Percentiles rank a stretch among this genome's conserved stretches.
These are phyloP conservation scores for Tetracentron sinense DNA, from an alignment of 164 flowering plant species.

Conservation along the genomic window DNA sequence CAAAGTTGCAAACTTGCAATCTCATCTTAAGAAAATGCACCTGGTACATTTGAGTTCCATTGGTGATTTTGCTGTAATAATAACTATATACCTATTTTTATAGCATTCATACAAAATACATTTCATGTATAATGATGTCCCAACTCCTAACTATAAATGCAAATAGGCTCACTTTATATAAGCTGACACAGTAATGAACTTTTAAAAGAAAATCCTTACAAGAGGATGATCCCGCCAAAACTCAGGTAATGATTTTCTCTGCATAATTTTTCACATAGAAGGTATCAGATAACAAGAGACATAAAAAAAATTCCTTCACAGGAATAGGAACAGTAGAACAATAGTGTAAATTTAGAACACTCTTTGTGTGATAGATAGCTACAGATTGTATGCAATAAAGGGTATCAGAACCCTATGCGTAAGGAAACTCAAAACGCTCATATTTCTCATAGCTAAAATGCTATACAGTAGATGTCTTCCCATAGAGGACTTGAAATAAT, in stretches of 20 bases:
- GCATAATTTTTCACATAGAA: slow-evolving; percentile 26
- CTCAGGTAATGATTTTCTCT: slow-evolving; percentile 91
- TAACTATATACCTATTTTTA: neutral
- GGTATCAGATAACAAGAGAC: no score
- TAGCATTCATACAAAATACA: neutral
- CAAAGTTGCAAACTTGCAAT: slow-evolving; percentile 7
- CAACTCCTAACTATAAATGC: no score
- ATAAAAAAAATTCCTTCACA: neutral
- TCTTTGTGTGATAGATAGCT: no score
- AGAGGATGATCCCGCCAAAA: slow-evolving; percentile 87
- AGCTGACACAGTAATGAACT: neutral
- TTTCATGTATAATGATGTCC: neutral
- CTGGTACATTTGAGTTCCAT: neutral
- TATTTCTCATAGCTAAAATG: no score
- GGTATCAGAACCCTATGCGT: no score
- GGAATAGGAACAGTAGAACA: no score
- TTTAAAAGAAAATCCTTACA: slow-evolving; percentile 66
- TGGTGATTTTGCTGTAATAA: slow-evolving; percentile 1
- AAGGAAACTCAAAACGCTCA: no score
- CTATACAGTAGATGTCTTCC: no score
- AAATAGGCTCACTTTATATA: neutral
- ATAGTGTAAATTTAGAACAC: no score
- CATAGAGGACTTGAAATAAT: neutral
- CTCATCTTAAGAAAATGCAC: neutral
- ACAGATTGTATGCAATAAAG: no score